Percentiles rank a stretch among this genome's conserved stretches.
These are phyloP conservation scores for Ogataea siamensis DNA, from an alignment of 805 yeast species.

Conservation along the genomic window DNA sequence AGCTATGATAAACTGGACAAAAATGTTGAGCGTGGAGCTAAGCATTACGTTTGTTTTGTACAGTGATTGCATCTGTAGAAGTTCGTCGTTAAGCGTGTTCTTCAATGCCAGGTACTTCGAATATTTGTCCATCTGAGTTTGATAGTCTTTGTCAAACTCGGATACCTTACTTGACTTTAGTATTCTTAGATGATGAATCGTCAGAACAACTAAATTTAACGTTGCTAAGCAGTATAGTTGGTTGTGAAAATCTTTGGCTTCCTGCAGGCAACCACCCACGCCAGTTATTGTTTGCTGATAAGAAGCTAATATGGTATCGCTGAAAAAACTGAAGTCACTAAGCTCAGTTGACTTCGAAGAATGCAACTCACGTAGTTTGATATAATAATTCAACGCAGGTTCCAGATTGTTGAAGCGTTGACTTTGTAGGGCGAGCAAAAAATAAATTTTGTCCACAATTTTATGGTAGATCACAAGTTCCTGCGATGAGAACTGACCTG, in stretches of 20 bases:
- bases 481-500: conserved; percentile 37
- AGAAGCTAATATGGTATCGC: conserved; percentile 23
- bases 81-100: conserved; percentile 18
- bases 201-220: conserved; percentile 25
- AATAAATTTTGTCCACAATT: conserved; percentile 38
- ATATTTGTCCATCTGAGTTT: conserved; percentile 20
- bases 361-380: conserved; percentile 32
- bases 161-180: conserved; percentile 18
- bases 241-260: conserved; percentile 21
- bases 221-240: conserved; percentile 26
- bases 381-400: conserved; percentile 40
- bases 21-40: conserved; percentile 12
- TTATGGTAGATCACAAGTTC: conserved; percentile 39
- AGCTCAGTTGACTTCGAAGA: conserved; percentile 21
- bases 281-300: conserved; percentile 25
- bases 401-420: conserved; percentile 38
- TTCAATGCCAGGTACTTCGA: conserved; percentile 21
- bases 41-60: conserved; percentile 9
- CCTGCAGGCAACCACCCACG: conserved; percentile 24
- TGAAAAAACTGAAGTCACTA: conserved; percentile 23
- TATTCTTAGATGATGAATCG: conserved; percentile 18
- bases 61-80: conserved; percentile 9
- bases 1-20: conserved; percentile 8
- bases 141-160: conserved; percentile 26
- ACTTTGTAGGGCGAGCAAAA: conserved; percentile 39